These are phyloP conservation scores for Cladosporium sp. DNA, from an alignment of 2,329 filamentous ascomycete genomes.

Conservation along the genomic window DNA sequence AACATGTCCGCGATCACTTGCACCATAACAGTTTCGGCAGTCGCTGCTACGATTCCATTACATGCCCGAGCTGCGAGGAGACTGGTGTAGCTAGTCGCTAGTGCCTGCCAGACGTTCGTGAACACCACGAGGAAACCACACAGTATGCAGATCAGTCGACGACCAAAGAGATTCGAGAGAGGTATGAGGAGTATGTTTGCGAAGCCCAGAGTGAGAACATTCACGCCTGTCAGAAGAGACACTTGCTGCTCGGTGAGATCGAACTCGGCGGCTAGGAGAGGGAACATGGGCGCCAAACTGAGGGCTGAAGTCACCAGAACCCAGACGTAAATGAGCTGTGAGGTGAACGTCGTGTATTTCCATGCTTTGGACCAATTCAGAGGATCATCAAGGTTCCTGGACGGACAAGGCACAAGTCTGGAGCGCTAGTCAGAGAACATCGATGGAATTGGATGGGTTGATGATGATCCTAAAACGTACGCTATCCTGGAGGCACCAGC, in stretches of 20 bases:
- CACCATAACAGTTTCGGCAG: slow-evolving; percentile 45
- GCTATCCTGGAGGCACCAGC: no score
- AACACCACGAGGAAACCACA: slow-evolving; percentile 43
- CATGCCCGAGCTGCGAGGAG: slow-evolving; percentile 46
- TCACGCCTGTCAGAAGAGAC: slow-evolving; percentile 45
- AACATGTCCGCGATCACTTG: slow-evolving; percentile 47
- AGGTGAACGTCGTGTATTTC: slow-evolving; percentile 38
- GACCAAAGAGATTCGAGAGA: slow-evolving; percentile 46
- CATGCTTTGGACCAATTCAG: slow-evolving; percentile 32
- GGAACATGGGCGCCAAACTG: slow-evolving; percentile 47
- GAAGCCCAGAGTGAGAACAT: slow-evolving; percentile 47
- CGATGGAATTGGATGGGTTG: no score
- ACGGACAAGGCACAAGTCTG: slow-evolving; percentile 33
- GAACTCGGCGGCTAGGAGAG: slow-evolving; percentile 43
- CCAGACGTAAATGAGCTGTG: slow-evolving; percentile 45
- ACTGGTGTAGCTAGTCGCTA: slow-evolving; percentile 44
- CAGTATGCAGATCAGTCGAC: slow-evolving; percentile 41
- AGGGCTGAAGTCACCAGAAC: slow-evolving; percentile 45
- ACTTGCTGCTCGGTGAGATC: slow-evolving; percentile 44
- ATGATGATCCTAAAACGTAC: no score
- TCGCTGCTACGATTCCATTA: slow-evolving; percentile 47
- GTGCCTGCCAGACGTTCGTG: slow-evolving; percentile 47
- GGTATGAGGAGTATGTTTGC: slow-evolving; percentile 50
- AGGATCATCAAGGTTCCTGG: slow-evolving; percentile 27
- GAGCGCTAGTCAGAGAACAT: no score